Evolutionary conservation across 352 stramenopile genomes (phyloP).

Genomic region (Albugo laibachii): DNA sequence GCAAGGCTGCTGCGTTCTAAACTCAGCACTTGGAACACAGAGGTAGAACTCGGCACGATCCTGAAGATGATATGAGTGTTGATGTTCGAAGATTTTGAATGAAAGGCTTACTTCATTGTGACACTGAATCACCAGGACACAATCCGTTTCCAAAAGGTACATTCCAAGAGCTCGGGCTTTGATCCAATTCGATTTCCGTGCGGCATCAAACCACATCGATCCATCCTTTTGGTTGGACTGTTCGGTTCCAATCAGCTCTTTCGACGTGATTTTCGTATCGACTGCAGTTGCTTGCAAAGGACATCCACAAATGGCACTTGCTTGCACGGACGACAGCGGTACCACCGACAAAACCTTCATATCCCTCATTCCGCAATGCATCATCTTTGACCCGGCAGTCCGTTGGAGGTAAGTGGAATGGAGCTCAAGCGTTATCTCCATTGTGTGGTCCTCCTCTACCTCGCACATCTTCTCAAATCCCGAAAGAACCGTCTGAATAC

Average conservation of each 20-base stretch:
- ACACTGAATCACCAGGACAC: conserved; percentile 9
- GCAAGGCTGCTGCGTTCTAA: not conserved
- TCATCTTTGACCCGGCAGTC: conserved; percentile 1
- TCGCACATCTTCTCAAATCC: not conserved
- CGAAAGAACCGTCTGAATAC: conserved; percentile 5
- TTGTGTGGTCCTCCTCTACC: not conserved
- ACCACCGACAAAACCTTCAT: conserved; percentile 16
- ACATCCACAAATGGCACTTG: conserved; percentile 16
- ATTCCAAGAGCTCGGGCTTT: conserved; percentile 5
- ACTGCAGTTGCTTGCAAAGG: conserved; percentile 11
- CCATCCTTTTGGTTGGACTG: no score
- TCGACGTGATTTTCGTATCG: not conserved
- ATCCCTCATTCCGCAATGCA: conserved; percentile 10
- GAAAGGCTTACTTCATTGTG: not conserved
- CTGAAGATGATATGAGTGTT: not conserved
- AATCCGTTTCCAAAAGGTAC: conserved; percentile 4
- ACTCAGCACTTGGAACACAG: not conserved
- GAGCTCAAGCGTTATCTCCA: not conserved
- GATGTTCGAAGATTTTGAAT: conserved; percentile 1
- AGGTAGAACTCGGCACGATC: not conserved
- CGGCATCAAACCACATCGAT: not conserved
- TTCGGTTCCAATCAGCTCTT: no score
- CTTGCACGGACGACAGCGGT: conserved; percentile 14
- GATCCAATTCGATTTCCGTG: not conserved
- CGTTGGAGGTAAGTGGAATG: not conserved